Evolutionary conservation across 2,329 filamentous ascomycete genomes (phyloP), one percentile per base, ranked within the genome.

Genomic region (Trichoderma gracile): DNA sequence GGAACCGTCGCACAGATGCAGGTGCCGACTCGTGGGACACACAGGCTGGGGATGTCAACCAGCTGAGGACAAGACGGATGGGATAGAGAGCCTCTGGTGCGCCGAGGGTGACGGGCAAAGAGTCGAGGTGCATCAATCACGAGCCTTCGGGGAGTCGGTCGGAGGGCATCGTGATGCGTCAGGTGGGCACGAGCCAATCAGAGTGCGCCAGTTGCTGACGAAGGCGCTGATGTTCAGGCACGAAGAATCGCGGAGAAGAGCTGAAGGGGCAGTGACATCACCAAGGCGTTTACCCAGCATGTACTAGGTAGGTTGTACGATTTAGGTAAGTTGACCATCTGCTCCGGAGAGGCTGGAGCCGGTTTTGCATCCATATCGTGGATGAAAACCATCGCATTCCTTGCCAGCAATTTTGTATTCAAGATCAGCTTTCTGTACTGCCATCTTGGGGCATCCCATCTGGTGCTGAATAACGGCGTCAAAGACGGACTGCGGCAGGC

Each of bases 121-220:
- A 33, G 23, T 45, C 54, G 19, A 52, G 40, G 21, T 23, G 59
- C 40, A 54, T 62, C 59, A 54, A 62, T 62, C 59, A 62, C 59
- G 59, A 62, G 59, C 49, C 14, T 38, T 33, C 17, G 4, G 60
- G 50, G 40, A 6, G 33, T 25, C 30, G 6, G 17, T 45, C 7
- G 59, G 49, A 6, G 42, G 55, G 54, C 47, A 52, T 53, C 55
- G 62, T 64, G 63, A 60, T 65, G 43, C 63, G 55, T 61, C 55
- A 65, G 42, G 56, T 56, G 56, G 55, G 63, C 49, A 21, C n/a
- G 17, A 21, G 50, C 56, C 55, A 65, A 65, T 60, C 56, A 65
- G 30, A 38, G n/a, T 42, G 40, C 25, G 8, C n/a, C 21, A 2
- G 9, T 19, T 12, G 19, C 47, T 38, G 38, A 45, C 23, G 38